Percentiles rank a stretch among this genome's conserved stretches.
phyloP scores from a whole-genome alignment of 2,329 filamentous ascomycete genomes.

The Xylaria digitata region DNA sequence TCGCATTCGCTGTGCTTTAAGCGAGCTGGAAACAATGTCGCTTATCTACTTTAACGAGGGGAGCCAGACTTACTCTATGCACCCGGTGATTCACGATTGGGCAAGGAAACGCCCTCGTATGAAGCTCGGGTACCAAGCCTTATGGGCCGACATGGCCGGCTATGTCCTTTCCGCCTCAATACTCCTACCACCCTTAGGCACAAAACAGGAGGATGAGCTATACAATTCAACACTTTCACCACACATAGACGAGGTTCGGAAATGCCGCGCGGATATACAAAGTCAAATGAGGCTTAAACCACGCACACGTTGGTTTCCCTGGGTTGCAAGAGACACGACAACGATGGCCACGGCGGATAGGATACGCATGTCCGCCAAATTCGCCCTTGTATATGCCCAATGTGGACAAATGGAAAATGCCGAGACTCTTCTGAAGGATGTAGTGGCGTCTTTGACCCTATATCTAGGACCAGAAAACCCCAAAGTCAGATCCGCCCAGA shows the following conservation, averaged over 20 bases:
- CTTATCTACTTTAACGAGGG: constrained; percentile 15
- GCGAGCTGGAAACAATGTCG: constrained; percentile 17
- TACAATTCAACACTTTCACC: constrained; percentile 4
- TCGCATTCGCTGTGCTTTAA: constrained; percentile 13
- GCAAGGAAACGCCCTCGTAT: constrained; percentile 18
- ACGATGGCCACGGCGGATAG: not conserved
- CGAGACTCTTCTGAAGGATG: constrained; percentile 4
- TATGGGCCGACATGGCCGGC: constrained; percentile 27
- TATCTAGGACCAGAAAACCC: not conserved
- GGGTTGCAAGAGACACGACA: not conserved
- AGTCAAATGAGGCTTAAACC: too few relatives aligned
- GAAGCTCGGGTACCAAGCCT: constrained; percentile 17
- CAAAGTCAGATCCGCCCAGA: constrained; percentile 9
- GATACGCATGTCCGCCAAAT: constrained; percentile 24
- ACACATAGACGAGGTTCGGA: constrained; percentile 19
- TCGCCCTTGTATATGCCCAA: constrained; percentile 20
- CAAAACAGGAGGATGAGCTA: constrained; percentile 4
- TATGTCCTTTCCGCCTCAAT: constrained; percentile 18
- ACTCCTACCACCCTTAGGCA: constrained; percentile 18
- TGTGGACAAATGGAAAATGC: constrained; percentile 10
- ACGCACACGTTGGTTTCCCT: too few relatives aligned
- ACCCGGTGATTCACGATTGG: constrained; percentile 24
- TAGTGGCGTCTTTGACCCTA: not conserved
- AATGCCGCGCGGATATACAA: not conserved
- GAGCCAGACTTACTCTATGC: constrained; percentile 17